phyloP scores from a whole-genome alignment of 805 yeast species.

The Pichia rugopelliculosa region DNA sequence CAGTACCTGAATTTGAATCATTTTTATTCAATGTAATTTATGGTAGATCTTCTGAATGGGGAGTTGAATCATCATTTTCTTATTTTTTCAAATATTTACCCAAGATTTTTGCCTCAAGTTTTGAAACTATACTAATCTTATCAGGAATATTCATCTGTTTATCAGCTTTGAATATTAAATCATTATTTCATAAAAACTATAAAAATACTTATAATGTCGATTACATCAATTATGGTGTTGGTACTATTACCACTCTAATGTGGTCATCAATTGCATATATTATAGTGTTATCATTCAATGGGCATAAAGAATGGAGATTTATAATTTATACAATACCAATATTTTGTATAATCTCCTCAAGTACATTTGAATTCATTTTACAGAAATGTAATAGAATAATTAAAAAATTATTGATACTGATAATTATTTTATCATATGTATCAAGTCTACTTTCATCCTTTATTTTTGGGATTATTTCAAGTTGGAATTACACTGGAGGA shows the following conservation, averaged over 20 bases:
- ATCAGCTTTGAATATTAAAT: background rate
- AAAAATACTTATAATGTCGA: constrained; percentile 7
- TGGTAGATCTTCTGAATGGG: constrained; percentile 78
- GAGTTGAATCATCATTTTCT: constrained; percentile 63
- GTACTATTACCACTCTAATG: constrained; percentile 38
- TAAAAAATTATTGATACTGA: constrained; percentile 16
- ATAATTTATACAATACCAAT: constrained; percentile 70
- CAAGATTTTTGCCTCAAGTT: constrained; percentile 31
- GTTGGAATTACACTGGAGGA: constrained; percentile 87
- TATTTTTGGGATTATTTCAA: constrained; percentile 53
- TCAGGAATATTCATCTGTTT: background rate
- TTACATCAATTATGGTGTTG: constrained; percentile 22
- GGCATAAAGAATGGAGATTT: constrained; percentile 94
- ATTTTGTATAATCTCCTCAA: constrained; percentile 31
- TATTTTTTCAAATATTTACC: constrained; percentile 54
- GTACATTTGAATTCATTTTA: constrained; percentile 4
- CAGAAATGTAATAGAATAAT: background rate
- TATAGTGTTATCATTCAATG: constrained; percentile 65
- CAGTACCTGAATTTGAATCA: constrained; percentile 66
- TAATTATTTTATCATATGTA: constrained; percentile 28
- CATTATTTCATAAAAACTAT: background rate
- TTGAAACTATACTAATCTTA: constrained; percentile 5
- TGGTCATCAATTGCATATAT: constrained; percentile 49
- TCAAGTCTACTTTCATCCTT: constrained; percentile 34
- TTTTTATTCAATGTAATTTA: constrained; percentile 68